These are phyloP conservation scores for Physocladia obscura DNA, from an alignment of 192 early-diverging fungal genomes.

Conservation along the genomic window DNA sequence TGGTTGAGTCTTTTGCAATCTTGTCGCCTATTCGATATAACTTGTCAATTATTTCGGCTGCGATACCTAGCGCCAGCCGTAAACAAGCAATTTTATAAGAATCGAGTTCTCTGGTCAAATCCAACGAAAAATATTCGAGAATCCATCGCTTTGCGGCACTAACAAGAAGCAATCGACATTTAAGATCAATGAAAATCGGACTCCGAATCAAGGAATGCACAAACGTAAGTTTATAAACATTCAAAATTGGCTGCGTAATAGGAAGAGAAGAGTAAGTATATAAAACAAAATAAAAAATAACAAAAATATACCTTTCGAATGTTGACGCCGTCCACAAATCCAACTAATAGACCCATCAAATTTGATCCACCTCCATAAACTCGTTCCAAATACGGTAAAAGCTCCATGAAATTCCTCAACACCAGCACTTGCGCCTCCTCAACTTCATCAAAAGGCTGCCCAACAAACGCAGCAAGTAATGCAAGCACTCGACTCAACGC, in stretches of 20 bases:
- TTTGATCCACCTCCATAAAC: slow-evolving; percentile 23
- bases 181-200: slow-evolving; percentile 35
- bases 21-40: slow-evolving; percentile 32
- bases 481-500: not conserved
- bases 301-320: slow-evolving; percentile 13
- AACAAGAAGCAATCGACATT: slow-evolving; percentile 32
- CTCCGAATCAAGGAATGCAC: slow-evolving; percentile 39
- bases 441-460: not conserved
- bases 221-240: slow-evolving; percentile 39
- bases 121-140: slow-evolving; percentile 25
- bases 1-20: not conserved
- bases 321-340: slow-evolving; percentile 37
- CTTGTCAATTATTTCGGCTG: slow-evolving; percentile 42
- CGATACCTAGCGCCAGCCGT: slow-evolving; percentile 38
- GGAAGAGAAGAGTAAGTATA: not conserved
- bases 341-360: slow-evolving; percentile 34
- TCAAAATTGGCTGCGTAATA: slow-evolving; percentile 30
- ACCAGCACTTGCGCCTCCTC: slow-evolving; percentile 63
- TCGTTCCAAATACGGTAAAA: slow-evolving; percentile 44
- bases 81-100: slow-evolving; percentile 33
- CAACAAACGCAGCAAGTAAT: slow-evolving; percentile 3
- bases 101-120: slow-evolving; percentile 12
- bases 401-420: slow-evolving; percentile 40
- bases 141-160: slow-evolving; percentile 42
- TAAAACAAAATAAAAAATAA: not conserved